These are phyloP conservation scores for Colletotrichum gloeosporioides DNA, from an alignment of 2,329 filamentous ascomycete genomes.

Conservation along the genomic window DNA sequence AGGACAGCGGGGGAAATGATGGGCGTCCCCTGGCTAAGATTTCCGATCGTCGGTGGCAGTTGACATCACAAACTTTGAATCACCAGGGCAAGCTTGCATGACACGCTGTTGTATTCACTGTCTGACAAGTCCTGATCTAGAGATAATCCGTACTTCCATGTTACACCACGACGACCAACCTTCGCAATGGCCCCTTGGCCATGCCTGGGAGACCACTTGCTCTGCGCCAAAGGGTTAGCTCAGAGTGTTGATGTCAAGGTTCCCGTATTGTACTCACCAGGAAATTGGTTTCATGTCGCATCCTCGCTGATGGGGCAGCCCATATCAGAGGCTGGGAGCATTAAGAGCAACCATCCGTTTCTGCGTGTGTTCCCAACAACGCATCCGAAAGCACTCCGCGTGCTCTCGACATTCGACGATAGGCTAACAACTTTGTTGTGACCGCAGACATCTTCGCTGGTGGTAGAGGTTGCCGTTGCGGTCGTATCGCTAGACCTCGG, in stretches of 20 bases:
- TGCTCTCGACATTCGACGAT: not conserved
- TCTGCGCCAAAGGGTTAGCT: not conserved
- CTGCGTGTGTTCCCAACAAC: not conserved
- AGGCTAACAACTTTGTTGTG: not conserved
- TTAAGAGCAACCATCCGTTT: not conserved
- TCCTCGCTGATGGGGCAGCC: not conserved
- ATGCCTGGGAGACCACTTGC: not conserved
- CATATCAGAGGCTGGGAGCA: not conserved
- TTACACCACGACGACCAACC: not conserved
- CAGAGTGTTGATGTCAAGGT: not conserved
- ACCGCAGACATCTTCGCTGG: not conserved
- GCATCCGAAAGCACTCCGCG: not conserved
- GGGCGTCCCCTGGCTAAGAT: not conserved
- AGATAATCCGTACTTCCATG: not conserved
- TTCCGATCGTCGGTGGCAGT: not conserved
- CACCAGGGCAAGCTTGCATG: not conserved
- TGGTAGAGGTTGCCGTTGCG: not conserved
- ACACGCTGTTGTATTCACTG: not conserved
- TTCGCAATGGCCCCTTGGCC: not conserved
- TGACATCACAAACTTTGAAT: not conserved
- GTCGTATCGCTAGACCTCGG: not conserved
- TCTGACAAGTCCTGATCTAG: not conserved
- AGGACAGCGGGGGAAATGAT: not conserved
- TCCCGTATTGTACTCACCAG: not conserved
- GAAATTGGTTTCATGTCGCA: not conserved